Conservation (phyloP, 1,139 yeast genomes). For the Taphrina betulina region DNA sequence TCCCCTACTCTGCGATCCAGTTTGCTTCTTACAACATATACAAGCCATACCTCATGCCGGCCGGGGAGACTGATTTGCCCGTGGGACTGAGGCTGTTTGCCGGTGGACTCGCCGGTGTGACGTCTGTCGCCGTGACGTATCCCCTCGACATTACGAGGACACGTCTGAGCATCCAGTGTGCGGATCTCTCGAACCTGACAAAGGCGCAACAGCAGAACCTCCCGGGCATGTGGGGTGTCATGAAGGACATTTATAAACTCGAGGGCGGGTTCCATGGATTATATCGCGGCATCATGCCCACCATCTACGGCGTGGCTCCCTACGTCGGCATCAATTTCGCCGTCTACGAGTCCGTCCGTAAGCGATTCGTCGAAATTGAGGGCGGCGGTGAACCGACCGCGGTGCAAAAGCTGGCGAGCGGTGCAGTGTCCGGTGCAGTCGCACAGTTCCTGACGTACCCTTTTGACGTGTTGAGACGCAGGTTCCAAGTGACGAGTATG, state of each 20-base stretch:
- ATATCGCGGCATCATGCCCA: slow-evolving; percentile 83
- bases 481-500: slow-evolving; percentile 90
- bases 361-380: slow-evolving; percentile 47
- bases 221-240: slow-evolving; percentile 66
- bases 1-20: slow-evolving; percentile 95
- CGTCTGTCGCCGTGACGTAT: slow-evolving; percentile 79
- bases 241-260: slow-evolving; percentile 57
- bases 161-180: slow-evolving; percentile 83
- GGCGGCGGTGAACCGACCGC: slow-evolving; percentile 47
- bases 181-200: slow-evolving; percentile 49
- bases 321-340: slow-evolving; percentile 93
- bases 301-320: slow-evolving; percentile 92
- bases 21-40: slow-evolving; percentile 78
- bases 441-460: slow-evolving; percentile 84
- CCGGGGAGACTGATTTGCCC: slow-evolving; percentile 46
- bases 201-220: slow-evolving; percentile 39
- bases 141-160: slow-evolving; percentile 92
- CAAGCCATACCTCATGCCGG: slow-evolving; percentile 50
- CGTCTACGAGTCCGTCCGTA: slow-evolving; percentile 77
- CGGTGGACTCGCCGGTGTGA: slow-evolving; percentile 79
- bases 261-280: slow-evolving; percentile 84
- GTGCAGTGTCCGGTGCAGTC: slow-evolving; percentile 86
- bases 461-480: slow-evolving; percentile 77
- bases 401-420: slow-evolving; percentile 65
- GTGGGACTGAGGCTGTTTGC: slow-evolving; percentile 64